Base-by-base conservation (phyloP, 805 yeast genomes). In the Candida nonsorbophila region DNA sequence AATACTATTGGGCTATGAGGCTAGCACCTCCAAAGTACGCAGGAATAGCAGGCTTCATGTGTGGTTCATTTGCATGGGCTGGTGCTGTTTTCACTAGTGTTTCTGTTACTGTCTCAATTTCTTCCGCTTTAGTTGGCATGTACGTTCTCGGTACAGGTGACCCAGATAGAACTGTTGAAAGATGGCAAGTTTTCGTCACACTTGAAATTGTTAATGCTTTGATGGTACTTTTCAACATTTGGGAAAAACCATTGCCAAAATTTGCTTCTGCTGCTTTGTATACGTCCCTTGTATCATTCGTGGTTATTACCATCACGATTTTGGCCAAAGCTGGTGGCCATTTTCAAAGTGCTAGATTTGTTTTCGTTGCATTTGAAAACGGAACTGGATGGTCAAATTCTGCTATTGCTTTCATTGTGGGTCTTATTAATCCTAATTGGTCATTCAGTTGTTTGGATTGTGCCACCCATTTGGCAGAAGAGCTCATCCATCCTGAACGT, bases 381-480 rank as follows among this genome's bases (percentile, higher is more conserved):
- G 66, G 57, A 17, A 75, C 83, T 1, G 84, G 84, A 22, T 77
- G 84, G 82, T 40, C 58, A 7, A 60, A 71, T 3, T 40, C 71
- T 2, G 84, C 72, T 16, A 67, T 77, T 50, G 80, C 83, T 0
- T 75, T 78, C 47, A 67, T 79, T 32, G 73, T 77, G n/a, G 85
- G 86, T n/a, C 53, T 79, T 27, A 70, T 79, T 40, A 78, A 78
- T 47, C 82, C 84, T 5, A 72, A 75, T 32, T 79, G 83, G 83
- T 72, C 79, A 7, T 78, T 77, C 57, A 67, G 77, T 16, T 78
- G 85, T 40, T 62, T 77, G 28, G 87, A 79, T 45, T 73, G 77
- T 33, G 84, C 84, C 3, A 76, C 84, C 3, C 86, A 79, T 44
- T 65, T 80, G 69, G 77, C 81, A 14, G 87, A 80, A 46, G 86